phyloP scores from a whole-genome alignment of 352 stramenopile genomes.

The Globisporangium nunn region DNA sequence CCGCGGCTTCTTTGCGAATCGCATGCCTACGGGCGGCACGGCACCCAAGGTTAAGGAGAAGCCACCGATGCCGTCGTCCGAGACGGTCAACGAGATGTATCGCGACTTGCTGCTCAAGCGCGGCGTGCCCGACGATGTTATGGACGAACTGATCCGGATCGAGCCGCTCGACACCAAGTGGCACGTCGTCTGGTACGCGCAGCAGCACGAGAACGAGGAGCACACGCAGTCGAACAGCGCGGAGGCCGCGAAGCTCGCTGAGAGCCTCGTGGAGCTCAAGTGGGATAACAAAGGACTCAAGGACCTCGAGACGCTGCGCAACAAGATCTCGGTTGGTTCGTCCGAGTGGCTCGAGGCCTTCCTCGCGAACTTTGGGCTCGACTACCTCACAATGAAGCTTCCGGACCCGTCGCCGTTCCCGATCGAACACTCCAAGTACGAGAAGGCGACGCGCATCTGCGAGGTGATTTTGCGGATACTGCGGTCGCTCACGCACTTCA shows the following conservation, averaged over 20 bases:
- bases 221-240: slow-evolving; percentile 44
- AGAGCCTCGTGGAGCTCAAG: slow-evolving; percentile 74
- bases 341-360: slow-evolving; percentile 78
- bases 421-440: slow-evolving; percentile 72
- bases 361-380: slow-evolving; percentile 61
- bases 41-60: slow-evolving; percentile 68
- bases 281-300: slow-evolving; percentile 79
- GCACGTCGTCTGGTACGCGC: slow-evolving; percentile 79
- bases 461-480: slow-evolving; percentile 74
- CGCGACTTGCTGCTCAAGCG: slow-evolving; percentile 71
- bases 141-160: slow-evolving; percentile 81
- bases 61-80: slow-evolving; percentile 39
- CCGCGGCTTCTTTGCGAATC: slow-evolving; percentile 75
- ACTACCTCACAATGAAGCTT: slow-evolving; percentile 85
- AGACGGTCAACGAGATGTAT: slow-evolving; percentile 86
- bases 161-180: slow-evolving; percentile 82
- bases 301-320: slow-evolving; percentile 59
- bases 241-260: slow-evolving; percentile 58
- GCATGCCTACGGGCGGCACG: slow-evolving; percentile 63
- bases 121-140: slow-evolving; percentile 73
- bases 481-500: slow-evolving; percentile 72
- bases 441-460: slow-evolving; percentile 69
- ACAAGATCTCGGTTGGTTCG: slow-evolving; percentile 62
- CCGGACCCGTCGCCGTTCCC: slow-evolving; percentile 75
- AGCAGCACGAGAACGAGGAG: slow-evolving; percentile 76